phyloP scores from a whole-genome alignment of 257 asterid species.

The Linderniella brevidens region DNA sequence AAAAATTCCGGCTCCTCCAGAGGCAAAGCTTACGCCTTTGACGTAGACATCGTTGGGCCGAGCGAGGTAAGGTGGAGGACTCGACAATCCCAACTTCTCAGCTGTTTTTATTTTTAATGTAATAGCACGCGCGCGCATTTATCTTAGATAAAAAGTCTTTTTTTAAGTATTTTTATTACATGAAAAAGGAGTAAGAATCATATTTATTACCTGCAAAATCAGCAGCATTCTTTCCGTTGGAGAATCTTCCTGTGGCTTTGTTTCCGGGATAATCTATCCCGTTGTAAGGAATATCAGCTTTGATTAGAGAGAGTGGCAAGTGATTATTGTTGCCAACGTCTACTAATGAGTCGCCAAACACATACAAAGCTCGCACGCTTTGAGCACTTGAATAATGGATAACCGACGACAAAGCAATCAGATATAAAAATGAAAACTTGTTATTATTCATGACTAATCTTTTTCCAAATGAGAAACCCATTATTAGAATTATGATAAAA shows the following conservation, averaged over 20 bases:
- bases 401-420: too few relatives aligned
- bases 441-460: too few relatives aligned
- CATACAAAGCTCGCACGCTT: constrained; percentile 37
- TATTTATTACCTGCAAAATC: constrained; percentile 43
- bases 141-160: too few relatives aligned
- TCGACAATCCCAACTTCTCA: constrained; percentile 51
- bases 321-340: constrained; percentile 75
- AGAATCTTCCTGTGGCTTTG: constrained; percentile 67
- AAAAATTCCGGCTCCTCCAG: constrained; percentile 75
- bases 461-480: too few relatives aligned
- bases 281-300: constrained; percentile 51
- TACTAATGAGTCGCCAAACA: constrained; percentile 66
- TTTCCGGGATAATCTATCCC: constrained; percentile 43
- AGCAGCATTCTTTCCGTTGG: constrained; percentile 73
- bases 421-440: too few relatives aligned
- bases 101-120: constrained; percentile 20
- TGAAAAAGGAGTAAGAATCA: too few relatives aligned
- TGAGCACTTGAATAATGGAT: constrained; percentile 18
- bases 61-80: constrained; percentile 57
- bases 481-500: too few relatives aligned
- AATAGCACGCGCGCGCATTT: too few relatives aligned
- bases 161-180: background rate
- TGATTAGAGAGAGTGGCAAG: constrained; percentile 25
- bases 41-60: constrained; percentile 21
- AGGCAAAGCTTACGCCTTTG: constrained; percentile 71